Percentiles rank a stretch among this genome's conserved stretches.
Conservation (phyloP, 2,329 filamentous ascomycete genomes). For the Colletotrichum sp. region DNA sequence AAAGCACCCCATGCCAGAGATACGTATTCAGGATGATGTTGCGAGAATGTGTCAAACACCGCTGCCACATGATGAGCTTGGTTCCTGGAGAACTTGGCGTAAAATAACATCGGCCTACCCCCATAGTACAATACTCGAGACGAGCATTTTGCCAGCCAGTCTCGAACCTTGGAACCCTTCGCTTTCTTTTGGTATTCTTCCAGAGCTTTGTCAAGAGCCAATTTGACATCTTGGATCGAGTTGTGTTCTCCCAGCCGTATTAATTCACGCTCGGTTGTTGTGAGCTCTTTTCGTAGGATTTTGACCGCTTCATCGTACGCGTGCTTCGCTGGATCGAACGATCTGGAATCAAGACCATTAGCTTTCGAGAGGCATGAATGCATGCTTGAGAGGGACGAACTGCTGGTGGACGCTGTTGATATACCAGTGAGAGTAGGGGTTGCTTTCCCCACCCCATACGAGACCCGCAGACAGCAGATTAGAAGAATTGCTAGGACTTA, state of each 20-base stretch:
- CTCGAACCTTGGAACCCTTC: fast-evolving
- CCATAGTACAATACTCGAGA: neutral
- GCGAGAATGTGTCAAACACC: neutral
- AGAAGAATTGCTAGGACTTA: fast-evolving
- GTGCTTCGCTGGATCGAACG: fast-evolving
- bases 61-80: fast-evolving
- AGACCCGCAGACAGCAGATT: fast-evolving
- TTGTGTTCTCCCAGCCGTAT: neutral
- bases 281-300: neutral
- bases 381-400: fast-evolving
- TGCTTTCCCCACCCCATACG: fast-evolving
- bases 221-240: fast-evolving
- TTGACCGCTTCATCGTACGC: fast-evolving
- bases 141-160: fast-evolving
- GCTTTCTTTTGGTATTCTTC: fast-evolving
- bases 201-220: neutral
- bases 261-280: fast-evolving
- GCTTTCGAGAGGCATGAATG: fast-evolving
- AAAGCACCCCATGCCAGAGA: neutral
- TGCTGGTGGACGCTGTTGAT: neutral
- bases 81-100: fast-evolving
- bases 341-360: fast-evolving
- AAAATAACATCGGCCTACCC: fast-evolving
- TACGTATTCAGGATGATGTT: neutral
- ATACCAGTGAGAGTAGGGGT: neutral